Evolutionary conservation across 2,329 filamentous ascomycete genomes (phyloP), one percentile per base, ranked within the genome.

Genomic region (Colletotrichum sp.): DNA sequence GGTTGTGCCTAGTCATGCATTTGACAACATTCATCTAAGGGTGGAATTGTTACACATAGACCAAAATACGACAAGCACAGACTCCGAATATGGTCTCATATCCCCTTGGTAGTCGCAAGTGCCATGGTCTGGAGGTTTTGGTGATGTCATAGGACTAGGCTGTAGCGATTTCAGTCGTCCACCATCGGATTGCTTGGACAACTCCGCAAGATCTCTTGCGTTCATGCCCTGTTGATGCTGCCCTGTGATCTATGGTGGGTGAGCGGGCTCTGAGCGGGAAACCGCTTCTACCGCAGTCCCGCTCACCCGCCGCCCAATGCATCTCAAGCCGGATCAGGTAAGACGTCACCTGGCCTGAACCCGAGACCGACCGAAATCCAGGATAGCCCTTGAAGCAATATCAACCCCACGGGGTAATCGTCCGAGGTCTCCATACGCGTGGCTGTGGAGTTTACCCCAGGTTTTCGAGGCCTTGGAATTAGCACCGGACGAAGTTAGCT

Each of bases 61-160:
- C 38, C 5, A 43, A 5, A 43, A n/a, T n/a, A 43, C 9, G 18
- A 43, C 38, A 43, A 6, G 5, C 9, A 12, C n/a, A 43, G 38
- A 5, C 9, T n/a, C 9, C 0, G 4, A 43, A n/a, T 6, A n/a
- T 12, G 18, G 4, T 5, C 5, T 6, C 9, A 12, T 43, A 3
- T 43, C 18, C 9, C 5, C 38, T 12, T 43, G 38, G 38, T 43
- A 43, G 38, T 43, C 9, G 18, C 0, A 6, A 12, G 3, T 3
- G 38, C 38, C 3, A 12, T n/a, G 38, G 3, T n/a, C n/a, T n/a
- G 3, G 4, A 12, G 18, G 38, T 2, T n/a, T 48, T 48, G 38
- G 38, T 12, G 3, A 48, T 48, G 18, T n/a, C 18, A 3, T 1
- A 1, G 3, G 38, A 48, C 38, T 4, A 5, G 9, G 9, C 18